Base-by-base conservation (phyloP, 2,329 filamentous ascomycete genomes). In the Salinomyces thailandicus region DNA sequence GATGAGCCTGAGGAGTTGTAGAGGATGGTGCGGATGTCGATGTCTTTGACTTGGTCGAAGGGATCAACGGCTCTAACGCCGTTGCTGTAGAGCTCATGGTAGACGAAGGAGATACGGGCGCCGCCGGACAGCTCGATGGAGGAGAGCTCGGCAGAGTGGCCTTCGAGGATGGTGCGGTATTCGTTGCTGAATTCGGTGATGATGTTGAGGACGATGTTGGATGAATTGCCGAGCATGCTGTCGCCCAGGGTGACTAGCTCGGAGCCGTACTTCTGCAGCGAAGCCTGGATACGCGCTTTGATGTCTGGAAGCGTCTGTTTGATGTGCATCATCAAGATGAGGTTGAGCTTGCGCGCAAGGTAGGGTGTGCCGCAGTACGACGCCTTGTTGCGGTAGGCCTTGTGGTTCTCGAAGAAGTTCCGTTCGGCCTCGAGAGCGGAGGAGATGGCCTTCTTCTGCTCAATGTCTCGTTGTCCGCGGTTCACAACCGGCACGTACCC, bases 261-360 rank as follows among this genome's bases (percentile, higher is more conserved):
- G 28, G 77, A 64, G 3, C 75, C 71, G 63, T 98, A 98, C 61
- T 98, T 98, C 58, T 87, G 81, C 42, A 98, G 70, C 11, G 89
- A 95, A 49, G 84, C 82, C n/a, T 83, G 76, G 52, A 98, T 98
- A 46, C 93, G 82, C 11, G 84, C 85, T 68, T 98, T 98, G 71
- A 98, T 98, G 58, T 98, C 91, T 27, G 91, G 91, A 11, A 98
- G 75, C 1, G 91, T 98, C 68, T 98, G 89, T 67, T 98, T 98
- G 71, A 98, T 98, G 69, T 98, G 91, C 91, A 98, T 98, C 89
- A 98, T 96, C 51, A 98, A 74, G 57, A 98, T 96, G 54, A 98
- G 72, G 65, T 98, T 98, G 42, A 98, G 76, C 67, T 98, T 98
- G 50, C 89, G 79, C 3, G 91, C 91, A 42, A 98, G 71, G 58